Evolutionary conservation across 1,284 basidiomycete genomes (phyloP), one percentile per base, ranked within the genome.

Genomic region (Apiotrichum laibachii): DNA sequence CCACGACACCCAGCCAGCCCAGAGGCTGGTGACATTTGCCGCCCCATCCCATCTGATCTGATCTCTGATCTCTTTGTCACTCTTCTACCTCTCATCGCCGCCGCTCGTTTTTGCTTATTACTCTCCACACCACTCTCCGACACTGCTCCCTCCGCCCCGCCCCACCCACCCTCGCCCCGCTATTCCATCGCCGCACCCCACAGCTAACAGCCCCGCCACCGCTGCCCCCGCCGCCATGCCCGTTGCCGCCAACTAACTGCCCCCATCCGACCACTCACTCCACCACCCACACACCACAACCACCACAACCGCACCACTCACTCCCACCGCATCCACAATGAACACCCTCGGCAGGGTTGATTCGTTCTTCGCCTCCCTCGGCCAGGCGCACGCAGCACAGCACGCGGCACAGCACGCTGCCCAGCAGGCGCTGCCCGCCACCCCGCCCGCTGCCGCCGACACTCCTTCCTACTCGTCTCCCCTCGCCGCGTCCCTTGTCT

Each of bases 311-410:
- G 7, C 26, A 31, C 26, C 26, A 31, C 26, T 31, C 26, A 31
- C 37, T 37, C 11, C n/a, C n/a, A n/a, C n/a, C n/a, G n/a, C 3
- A 13, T 37, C 12, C 21, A 55, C 48, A 50, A 56, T 56, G 55
- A 56, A 56, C 55, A 56, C 55, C 40, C 55, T 56, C 40, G 50
- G 40, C 40, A 50, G 55, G 40, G 47, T 56, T 34, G 73, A 75
- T 60, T 53, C 65, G 19, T 69, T 62, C 53, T 52, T 75, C 56
- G 50, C 67, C 31, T 57, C 63, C 49, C 55, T 33, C 18, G 63
- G 18, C 47, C 6, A n/a, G 15, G 39, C n/a, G 53, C 49, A 43
- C 16, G 16, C n/a, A n/a, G 43, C 33, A n/a, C 19, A 18, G 18
- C 12, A 33, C 22, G 31, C 15, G 7, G 13, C 46, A 18, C 5